phyloP scores from a whole-genome alignment of 148 eudicot genomes.

The Diospyros kaki region DNA sequence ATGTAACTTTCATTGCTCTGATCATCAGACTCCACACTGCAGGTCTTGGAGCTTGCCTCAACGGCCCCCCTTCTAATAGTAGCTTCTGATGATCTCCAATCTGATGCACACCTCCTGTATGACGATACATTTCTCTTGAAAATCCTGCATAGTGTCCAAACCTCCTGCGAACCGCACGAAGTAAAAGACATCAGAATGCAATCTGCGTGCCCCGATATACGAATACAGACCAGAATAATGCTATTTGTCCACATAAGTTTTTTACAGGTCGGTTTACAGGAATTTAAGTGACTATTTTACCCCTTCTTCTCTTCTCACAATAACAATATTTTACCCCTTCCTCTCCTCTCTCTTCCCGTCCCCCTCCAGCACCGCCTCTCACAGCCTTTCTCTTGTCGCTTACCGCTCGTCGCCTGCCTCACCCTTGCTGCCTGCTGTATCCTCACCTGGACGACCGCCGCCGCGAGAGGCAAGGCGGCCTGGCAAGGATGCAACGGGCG shows the following conservation, averaged over 20 bases:
- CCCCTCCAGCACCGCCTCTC: no score
- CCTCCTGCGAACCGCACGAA: slow-evolving; percentile 55
- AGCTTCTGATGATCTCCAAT: slow-evolving; percentile 55
- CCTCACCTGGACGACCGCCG: no score
- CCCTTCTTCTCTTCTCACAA: no score
- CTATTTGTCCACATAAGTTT: background rate
- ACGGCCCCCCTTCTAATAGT: slow-evolving; percentile 18
- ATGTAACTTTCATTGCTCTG: slow-evolving; percentile 35
- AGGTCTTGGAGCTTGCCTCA: slow-evolving; percentile 44
- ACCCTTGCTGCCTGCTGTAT: no score
- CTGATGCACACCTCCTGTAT: slow-evolving; percentile 42
- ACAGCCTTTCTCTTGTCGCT: no score
- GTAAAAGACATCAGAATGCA: background rate
- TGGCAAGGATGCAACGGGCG: no score
- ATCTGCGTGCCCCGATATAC: no score
- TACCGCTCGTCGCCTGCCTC: no score
- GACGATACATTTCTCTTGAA: slow-evolving; percentile 42
- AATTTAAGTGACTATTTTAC: background rate
- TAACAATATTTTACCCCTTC: no score
- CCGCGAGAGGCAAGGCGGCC: no score
- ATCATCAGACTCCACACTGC: slow-evolving; percentile 44
- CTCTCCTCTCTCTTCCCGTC: no score
- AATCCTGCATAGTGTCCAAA: slow-evolving; percentile 94
- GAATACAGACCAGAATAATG: no score
- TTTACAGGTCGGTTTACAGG: background rate